Percentiles rank a stretch among this genome's conserved stretches.
These are phyloP conservation scores for Mycocentrospora acerina DNA, from an alignment of 2,329 filamentous ascomycete genomes.

Conservation along the genomic window DNA sequence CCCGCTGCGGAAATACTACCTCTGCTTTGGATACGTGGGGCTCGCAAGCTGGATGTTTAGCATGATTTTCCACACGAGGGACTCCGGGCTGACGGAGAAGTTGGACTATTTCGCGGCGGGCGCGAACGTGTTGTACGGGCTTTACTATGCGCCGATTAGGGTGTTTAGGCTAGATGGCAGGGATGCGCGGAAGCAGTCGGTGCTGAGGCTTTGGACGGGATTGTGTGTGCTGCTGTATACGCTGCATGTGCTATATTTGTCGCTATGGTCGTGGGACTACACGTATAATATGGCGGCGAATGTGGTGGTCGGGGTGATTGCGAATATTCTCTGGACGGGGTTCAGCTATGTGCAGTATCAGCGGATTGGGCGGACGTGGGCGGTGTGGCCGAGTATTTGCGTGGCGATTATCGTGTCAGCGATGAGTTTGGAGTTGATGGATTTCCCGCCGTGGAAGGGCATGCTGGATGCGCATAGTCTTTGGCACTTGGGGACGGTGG, in stretches of 20 bases:
- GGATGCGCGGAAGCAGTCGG: constrained; percentile 49
- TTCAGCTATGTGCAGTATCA: constrained; percentile 77
- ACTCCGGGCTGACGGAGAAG: constrained; percentile 84
- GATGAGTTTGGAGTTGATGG: constrained; percentile 94
- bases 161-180: constrained; percentile 77
- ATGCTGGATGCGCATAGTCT: constrained; percentile 90
- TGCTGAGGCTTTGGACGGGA: constrained; percentile 74
- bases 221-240: constrained; percentile 71
- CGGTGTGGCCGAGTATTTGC: constrained; percentile 84
- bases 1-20: constrained; percentile 76
- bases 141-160: constrained; percentile 81
- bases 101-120: constrained; percentile 95
- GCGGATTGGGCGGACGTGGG: constrained; percentile 73
- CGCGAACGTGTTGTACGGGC: constrained; percentile 83
- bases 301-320: constrained; percentile 74
- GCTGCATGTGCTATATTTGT: constrained; percentile 79
- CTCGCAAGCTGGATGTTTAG: constrained; percentile 84
- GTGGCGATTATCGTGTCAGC: constrained; percentile 89
- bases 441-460: constrained; percentile 83
- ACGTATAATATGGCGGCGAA: constrained; percentile 98
- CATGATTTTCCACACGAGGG: constrained; percentile 88
- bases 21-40: constrained; percentile 76
- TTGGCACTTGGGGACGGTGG: constrained; percentile 93
- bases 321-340: constrained; percentile 82
- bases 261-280: constrained; percentile 88